Percentiles rank a stretch among this genome's conserved stretches.
phyloP scores from a whole-genome alignment of 768 basidiomycete genomes.

The Boletus vermiculosoides region DNA sequence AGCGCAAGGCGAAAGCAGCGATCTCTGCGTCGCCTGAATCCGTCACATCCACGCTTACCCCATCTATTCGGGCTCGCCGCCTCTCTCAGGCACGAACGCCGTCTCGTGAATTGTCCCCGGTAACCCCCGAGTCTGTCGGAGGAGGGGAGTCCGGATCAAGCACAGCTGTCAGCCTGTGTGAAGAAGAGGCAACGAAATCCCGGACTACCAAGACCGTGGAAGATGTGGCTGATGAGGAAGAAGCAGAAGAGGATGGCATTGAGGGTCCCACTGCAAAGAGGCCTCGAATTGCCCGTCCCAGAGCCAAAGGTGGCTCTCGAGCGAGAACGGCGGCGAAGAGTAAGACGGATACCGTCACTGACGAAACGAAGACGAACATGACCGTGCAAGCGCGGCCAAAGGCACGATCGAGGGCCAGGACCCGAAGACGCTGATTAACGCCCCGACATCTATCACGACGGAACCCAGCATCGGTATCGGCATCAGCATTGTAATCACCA shows the following conservation, averaged over 20 bases:
- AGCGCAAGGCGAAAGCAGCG: constrained; percentile 25
- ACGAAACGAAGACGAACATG: constrained; percentile 17
- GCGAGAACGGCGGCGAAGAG: constrained; percentile 17
- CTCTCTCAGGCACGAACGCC: constrained; percentile 22
- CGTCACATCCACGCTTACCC: constrained; percentile 31
- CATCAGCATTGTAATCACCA: constrained; percentile 17
- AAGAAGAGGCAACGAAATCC: constrained; percentile 24
- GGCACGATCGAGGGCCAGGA: constrained; percentile 30
- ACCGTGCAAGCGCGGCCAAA: constrained; percentile 31
- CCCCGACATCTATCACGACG: constrained; percentile 9
- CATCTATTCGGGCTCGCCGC: constrained; percentile 20
- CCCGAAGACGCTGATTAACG: constrained; percentile 30
- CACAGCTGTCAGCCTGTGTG: constrained; percentile 34
- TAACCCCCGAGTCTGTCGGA: constrained; percentile 27
- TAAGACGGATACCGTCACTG: constrained; percentile 9
- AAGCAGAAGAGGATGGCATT: constrained; percentile 12
- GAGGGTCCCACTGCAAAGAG: constrained; percentile 19
- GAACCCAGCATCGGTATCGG: constrained; percentile 16
- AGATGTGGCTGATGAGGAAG: constrained; percentile 13
- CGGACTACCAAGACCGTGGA: constrained; percentile 18
- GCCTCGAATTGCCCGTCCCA: constrained; percentile 18
- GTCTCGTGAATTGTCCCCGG: constrained; percentile 25
- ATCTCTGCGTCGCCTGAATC: constrained; percentile 26
- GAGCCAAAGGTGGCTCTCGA: constrained; percentile 26
- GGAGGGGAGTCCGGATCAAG: constrained; percentile 32